Base-by-base conservation (phyloP, 1,284 basidiomycete species). In the Papiliotrema flavescens region DNA sequence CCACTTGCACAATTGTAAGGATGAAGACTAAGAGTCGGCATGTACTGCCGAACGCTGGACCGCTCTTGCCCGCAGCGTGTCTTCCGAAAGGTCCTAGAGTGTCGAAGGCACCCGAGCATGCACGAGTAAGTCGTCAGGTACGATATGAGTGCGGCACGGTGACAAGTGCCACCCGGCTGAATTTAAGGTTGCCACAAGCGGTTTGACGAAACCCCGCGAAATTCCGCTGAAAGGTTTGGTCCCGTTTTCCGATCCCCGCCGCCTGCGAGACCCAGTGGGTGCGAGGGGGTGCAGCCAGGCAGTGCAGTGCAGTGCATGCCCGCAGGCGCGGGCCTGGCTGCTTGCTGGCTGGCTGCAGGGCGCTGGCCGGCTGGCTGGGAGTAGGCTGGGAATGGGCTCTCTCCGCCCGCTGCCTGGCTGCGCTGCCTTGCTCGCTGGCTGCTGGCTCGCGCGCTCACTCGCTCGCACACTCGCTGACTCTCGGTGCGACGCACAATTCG, bases 171-270 rank as follows among this genome's bases (percentile, higher is more conserved):
- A 48, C 46, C 3, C 9, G 35, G 34, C 17, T 7, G 14, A 17
- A 36, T 15, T 36, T 13, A 17, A 22, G 22, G 19, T 37, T 9
- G 32, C 13, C 46, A 32, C 23, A 48, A 23, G 13, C 34, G 26
- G n/a, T 3, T 9, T 48, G 34, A 13, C 46, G 46, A 48, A 48
- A 48, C 46, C 32, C 46, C 46, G 46, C 26, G 46, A 48, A 48
- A 48, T 28, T 48, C 46, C 46, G 46, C 8, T 17, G 4, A 2
- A 15, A 4, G 6, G 11, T 32, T 32, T 32, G 28, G 11, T 32
- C 11, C 28, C 28, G 28, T 32, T 32, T 32, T 32, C 6, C 28
- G 28, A 32, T 32, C 28, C n/a, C 28, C 28, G 28, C 28, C 28
- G 28, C 28, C 28, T 11, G 11, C 6, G 6, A 32, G 28, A 32